These are phyloP conservation scores for Starmerella bacillaris DNA, from an alignment of 805 yeast species.

Conservation along the genomic window DNA sequence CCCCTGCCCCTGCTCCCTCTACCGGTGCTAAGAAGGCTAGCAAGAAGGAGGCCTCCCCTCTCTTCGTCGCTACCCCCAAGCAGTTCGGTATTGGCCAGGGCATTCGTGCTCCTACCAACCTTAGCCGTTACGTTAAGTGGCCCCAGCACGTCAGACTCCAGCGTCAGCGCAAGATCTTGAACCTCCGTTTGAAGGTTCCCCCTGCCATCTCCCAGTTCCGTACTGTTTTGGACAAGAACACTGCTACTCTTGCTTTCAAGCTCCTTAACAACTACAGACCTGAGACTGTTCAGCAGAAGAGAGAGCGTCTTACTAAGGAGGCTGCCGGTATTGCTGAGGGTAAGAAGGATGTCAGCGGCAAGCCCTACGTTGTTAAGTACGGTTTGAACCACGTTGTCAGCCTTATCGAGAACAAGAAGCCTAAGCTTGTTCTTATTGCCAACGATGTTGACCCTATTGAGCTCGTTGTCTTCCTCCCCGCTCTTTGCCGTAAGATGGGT, in stretches of 20 bases:
- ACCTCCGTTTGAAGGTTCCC: slow-evolving; percentile 95
- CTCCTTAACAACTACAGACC: slow-evolving; percentile 98
- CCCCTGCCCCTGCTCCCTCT: slow-evolving; percentile 65
- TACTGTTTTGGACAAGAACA: slow-evolving; percentile 92
- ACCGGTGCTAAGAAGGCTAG: slow-evolving; percentile 31
- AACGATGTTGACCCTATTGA: slow-evolving; percentile 99
- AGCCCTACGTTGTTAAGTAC: slow-evolving; percentile 93
- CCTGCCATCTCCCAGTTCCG: slow-evolving; percentile 97
- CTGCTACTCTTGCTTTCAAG: slow-evolving; percentile 93
- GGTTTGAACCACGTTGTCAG: slow-evolving; percentile 99
- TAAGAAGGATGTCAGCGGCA: slow-evolving; percentile 89
- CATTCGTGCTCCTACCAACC: slow-evolving; percentile 85
- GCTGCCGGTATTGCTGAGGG: slow-evolving; percentile 97
- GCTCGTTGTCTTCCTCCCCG: slow-evolving; percentile 92
- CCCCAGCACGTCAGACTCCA: slow-evolving; percentile 96
- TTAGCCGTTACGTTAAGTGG: slow-evolving; percentile 96
- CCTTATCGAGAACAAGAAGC: slow-evolving; percentile 94
- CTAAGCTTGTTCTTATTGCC: slow-evolving; percentile 91
- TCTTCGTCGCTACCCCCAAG: slow-evolving; percentile 76
- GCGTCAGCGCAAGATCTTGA: slow-evolving; percentile 95
- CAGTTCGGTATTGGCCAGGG: slow-evolving; percentile 94
- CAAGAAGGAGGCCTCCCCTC: slow-evolving; percentile 39
- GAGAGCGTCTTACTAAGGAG: slow-evolving; percentile 96
- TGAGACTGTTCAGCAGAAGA: slow-evolving; percentile 93
- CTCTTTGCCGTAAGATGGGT: slow-evolving; percentile 98